Base-by-base conservation (phyloP, 1,284 basidiomycete species). In the Austroboletus novae-zelandiae region DNA sequence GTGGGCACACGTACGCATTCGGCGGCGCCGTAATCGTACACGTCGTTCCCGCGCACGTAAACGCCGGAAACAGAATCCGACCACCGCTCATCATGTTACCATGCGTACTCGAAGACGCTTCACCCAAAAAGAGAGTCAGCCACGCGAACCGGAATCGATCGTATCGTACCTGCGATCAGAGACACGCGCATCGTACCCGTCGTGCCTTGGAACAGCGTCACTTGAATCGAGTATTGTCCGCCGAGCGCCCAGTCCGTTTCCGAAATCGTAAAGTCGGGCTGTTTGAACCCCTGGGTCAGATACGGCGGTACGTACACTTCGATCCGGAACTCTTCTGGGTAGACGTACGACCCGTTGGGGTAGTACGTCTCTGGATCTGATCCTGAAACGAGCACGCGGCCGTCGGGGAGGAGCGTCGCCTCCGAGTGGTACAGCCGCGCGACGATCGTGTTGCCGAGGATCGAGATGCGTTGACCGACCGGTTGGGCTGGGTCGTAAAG, bases 371-470 rank as follows among this genome's bases (percentile, higher is more conserved):
- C 70, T 2, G 86, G 84, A 60, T 90, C 89, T 13, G 83, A 84
- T 0, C 90, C 90, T 4, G 86, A 86, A 36, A 91, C 73, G 45
- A 89, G 72, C 17, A 91, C 76, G 10, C 83, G 79, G 11, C 84
- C 87, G 57, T 88, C 84, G 4, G 80, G 79, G 32, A 88, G 75
- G 9, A 89, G 75, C 18, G 73, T 76, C 48, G 84, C 82, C 62
- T 89, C 87, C 0, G 85, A 88, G 63, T 94, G 91, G 60, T 94
- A 94, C 62, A 94, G 61, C 20, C 92, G 83, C 11, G 90, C 82
- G 39, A 91, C 84, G 50, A 82, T 86, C 14, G 88, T 91, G 17
- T 66, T 77, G 65, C 76, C 71, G 56, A 85, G 74, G 70, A 87
- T 78, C 53, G 87, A 82, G 58, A 84, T 73, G 53, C 89, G 81